phyloP scores from a whole-genome alignment of 148 eudicot genomes.

The Gaultheria prostrata region DNA sequence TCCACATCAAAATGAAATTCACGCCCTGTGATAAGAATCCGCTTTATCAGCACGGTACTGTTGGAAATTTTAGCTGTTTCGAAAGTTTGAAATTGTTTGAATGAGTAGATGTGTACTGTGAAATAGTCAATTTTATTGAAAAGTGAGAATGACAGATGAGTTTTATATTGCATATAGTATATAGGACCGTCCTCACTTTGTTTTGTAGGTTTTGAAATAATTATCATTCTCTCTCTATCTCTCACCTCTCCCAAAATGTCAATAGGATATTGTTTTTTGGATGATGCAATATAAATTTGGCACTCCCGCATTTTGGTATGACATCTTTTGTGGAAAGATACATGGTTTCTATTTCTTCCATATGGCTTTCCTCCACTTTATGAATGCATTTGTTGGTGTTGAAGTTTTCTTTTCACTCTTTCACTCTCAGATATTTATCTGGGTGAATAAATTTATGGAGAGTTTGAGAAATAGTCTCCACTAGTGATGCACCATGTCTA shows the following conservation, averaged over 20 bases:
- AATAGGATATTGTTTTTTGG: neutral
- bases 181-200: neutral
- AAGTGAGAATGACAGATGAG: neutral
- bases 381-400: neutral
- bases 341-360: neutral
- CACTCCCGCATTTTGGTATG: neutral
- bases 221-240: neutral
- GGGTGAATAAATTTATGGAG: neutral
- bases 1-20: slow-evolving; percentile 43
- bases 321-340: neutral
- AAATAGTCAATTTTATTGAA: neutral
- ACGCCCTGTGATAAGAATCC: slow-evolving; percentile 45
- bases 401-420: neutral
- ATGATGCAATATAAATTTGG: neutral
- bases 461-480: neutral
- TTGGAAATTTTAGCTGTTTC: neutral
- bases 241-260: neutral
- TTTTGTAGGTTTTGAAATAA: neutral
- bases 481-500: neutral
- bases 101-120: neutral
- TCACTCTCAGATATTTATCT: neutral
- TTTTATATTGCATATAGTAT: neutral
- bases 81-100: neutral
- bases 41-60: slow-evolving; percentile 26
- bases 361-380: neutral